A percentile compares a stretch with the other conserved stretches of the same genome.
phyloP scores from a whole-genome alignment of 345 rosid genomes.

The Limnanthes douglasii region DNA sequence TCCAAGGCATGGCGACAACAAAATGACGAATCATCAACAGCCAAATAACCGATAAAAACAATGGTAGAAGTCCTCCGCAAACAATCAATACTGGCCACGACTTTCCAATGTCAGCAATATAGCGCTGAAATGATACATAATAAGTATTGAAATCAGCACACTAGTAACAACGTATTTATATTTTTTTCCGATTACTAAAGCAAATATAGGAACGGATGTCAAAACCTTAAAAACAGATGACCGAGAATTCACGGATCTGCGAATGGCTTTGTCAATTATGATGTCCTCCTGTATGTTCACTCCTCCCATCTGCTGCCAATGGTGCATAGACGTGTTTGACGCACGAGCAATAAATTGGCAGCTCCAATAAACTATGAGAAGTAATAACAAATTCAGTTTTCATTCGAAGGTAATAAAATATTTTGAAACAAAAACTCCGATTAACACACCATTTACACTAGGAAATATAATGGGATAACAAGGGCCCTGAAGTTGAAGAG shows the following conservation, averaged over 20 bases:
- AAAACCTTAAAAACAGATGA: constrained; percentile 90
- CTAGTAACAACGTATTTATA: too few relatives aligned
- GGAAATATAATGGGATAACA: constrained; percentile 95
- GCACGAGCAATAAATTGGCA: constrained; percentile 84
- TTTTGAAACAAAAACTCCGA: too few relatives aligned
- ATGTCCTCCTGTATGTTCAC: constrained; percentile 70
- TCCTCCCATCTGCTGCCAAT: constrained; percentile 96
- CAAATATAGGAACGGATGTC: too few relatives aligned
- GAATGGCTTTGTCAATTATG: constrained; percentile 69
- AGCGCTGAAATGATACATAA: constrained; percentile 50
- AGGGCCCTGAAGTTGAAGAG: constrained; percentile 96
- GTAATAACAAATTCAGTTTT: too few relatives aligned
- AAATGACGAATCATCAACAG: constrained; percentile 60
- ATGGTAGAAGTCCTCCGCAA: constrained; percentile 63
- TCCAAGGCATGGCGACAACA: constrained; percentile 77
- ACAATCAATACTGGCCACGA: constrained; percentile 62
- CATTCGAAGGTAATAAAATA: too few relatives aligned
- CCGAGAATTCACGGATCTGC: constrained; percentile 62
- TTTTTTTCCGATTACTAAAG: too few relatives aligned
- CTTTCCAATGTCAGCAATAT: constrained; percentile 63
- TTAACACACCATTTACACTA: constrained; percentile 71
- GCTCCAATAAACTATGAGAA: constrained; percentile 72
- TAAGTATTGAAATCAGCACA: too few relatives aligned
- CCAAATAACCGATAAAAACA: constrained; percentile 59
- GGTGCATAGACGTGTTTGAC: constrained; percentile 68